Percentiles rank a stretch among this genome's conserved stretches.
Evolutionary conservation across 1,284 basidiomycete species (phyloP).

Genomic region (Rhizoctonia solani): DNA sequence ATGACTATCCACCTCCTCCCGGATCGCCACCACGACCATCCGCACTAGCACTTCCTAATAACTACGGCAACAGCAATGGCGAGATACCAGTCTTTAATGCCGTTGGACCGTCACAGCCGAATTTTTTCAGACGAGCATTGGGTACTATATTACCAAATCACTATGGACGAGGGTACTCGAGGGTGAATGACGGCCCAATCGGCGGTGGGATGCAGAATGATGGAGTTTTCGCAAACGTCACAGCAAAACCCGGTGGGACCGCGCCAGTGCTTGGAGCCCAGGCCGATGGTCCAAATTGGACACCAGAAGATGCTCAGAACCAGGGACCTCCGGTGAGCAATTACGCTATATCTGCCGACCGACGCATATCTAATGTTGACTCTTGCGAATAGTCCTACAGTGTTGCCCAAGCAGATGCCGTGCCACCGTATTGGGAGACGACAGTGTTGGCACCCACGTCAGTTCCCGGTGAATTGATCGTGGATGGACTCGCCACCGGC

Average conservation of each 20-base stretch:
- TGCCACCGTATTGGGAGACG: slow-evolving; percentile 97
- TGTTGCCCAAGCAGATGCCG: slow-evolving; percentile 86
- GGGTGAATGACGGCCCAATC: slow-evolving; percentile 45
- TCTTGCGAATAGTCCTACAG: slow-evolving; percentile 70
- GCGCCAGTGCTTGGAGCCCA: slow-evolving; percentile 56
- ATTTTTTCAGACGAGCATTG: slow-evolving; percentile 60
- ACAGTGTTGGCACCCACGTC: slow-evolving; percentile 71
- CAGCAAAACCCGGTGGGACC: slow-evolving; percentile 72
- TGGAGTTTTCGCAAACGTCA: slow-evolving; percentile 95
- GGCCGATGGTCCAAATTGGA: slow-evolving; percentile 63
- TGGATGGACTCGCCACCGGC: slow-evolving; percentile 73
- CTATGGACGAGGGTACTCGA: slow-evolving; percentile 56
- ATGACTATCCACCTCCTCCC: slow-evolving; percentile 79
- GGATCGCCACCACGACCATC: slow-evolving; percentile 76
- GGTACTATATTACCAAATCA: slow-evolving; percentile 76
- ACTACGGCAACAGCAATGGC: slow-evolving; percentile 82
- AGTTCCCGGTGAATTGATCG: slow-evolving; percentile 63
- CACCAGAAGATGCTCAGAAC: slow-evolving; percentile 78
- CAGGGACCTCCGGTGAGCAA: slow-evolving; percentile 79
- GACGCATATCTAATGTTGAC: slow-evolving; percentile 20
- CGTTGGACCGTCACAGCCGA: slow-evolving; percentile 49
- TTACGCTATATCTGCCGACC: neutral
- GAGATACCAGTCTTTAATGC: slow-evolving; percentile 61
- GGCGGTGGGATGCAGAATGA: slow-evolving; percentile 88
- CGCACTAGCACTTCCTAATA: slow-evolving; percentile 61